These are phyloP conservation scores for Pythium coloratum DNA, from an alignment of 352 stramenopile genomes.

Conservation along the genomic window DNA sequence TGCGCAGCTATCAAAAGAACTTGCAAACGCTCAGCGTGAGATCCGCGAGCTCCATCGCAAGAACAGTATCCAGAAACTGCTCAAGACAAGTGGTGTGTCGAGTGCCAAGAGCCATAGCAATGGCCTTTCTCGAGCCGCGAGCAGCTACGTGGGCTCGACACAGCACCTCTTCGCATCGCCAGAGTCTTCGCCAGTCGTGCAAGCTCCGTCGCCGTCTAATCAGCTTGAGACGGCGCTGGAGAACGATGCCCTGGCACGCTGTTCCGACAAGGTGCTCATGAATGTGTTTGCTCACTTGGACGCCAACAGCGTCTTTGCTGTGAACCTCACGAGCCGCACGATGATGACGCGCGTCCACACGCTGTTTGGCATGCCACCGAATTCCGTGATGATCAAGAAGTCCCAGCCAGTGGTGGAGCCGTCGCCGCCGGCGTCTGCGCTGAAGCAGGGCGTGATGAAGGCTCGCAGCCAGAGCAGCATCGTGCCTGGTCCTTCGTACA, in stretches of 20 bases:
- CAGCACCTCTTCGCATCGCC: background rate
- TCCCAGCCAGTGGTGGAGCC: conserved; percentile 12
- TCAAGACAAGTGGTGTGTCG: conserved; percentile 33
- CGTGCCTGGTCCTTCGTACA: background rate
- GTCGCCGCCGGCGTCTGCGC: background rate
- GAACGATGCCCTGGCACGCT: conserved; percentile 32
- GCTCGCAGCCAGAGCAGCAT: conserved; percentile 16
- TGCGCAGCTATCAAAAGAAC: conserved; percentile 59
- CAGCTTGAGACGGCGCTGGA: conserved; percentile 7
- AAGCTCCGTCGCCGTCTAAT: background rate
- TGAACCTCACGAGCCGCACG: conserved; percentile 62
- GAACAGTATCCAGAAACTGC: conserved; percentile 67
- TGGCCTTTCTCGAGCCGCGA: conserved; percentile 4
- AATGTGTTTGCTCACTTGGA: conserved; percentile 69
- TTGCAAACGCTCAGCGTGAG: conserved; percentile 67
- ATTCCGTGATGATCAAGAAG: conserved; percentile 27
- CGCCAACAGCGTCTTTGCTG: conserved; percentile 64
- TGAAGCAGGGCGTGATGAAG: conserved; percentile 23
- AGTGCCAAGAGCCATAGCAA: conserved; percentile 11
- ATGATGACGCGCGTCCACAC: conserved; percentile 58
- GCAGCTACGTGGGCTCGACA: background rate
- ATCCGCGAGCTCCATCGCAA: conserved; percentile 70
- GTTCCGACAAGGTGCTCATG: conserved; percentile 61
- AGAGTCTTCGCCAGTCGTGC: background rate
- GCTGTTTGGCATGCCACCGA: conserved; percentile 58